Evolutionary conservation across 2,329 filamentous ascomycete genomes (phyloP).

Genomic region (Fusarium euwallaceae): DNA sequence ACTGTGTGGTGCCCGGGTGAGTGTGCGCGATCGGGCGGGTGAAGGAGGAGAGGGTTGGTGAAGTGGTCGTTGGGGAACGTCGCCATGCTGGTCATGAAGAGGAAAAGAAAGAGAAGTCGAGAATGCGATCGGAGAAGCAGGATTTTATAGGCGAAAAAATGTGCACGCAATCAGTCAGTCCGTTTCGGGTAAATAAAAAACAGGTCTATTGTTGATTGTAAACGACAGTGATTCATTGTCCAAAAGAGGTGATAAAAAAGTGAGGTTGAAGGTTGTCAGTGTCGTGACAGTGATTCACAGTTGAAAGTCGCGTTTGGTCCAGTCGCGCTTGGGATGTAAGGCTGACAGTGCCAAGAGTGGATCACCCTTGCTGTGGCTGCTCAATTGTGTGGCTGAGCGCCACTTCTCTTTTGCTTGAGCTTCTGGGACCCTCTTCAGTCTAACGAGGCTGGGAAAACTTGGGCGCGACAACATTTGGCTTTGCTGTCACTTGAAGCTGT

Average conservation of each 20-base stretch:
- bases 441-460: conserved; percentile 49
- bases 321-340: conserved; percentile 28
- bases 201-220: not conserved
- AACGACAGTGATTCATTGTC: not conserved
- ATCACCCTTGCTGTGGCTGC: conserved; percentile 25
- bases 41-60: not conserved
- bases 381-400: conserved; percentile 23
- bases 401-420: not conserved
- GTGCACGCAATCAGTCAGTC: not conserved
- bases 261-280: not conserved
- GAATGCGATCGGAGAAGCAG: conserved; percentile 5
- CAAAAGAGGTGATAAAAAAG: not conserved
- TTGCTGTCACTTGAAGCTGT: conserved; percentile 21
- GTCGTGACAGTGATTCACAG: not conserved
- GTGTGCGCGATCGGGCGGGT: not conserved
- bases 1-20: not conserved
- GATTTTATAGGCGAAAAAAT: not conserved
- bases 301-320: conserved; percentile 8
- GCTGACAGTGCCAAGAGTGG: conserved; percentile 33
- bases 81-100: not conserved
- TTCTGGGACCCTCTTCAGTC: not conserved
- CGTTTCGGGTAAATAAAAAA: not conserved
- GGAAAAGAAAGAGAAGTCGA: not conserved
- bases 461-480: conserved; percentile 32
- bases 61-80: not conserved